A percentile compares a stretch with the other conserved stretches of the same genome.
Conservation (phyloP, 1,284 basidiomycete genomes). For the Ceratobasidium theobromae region DNA sequence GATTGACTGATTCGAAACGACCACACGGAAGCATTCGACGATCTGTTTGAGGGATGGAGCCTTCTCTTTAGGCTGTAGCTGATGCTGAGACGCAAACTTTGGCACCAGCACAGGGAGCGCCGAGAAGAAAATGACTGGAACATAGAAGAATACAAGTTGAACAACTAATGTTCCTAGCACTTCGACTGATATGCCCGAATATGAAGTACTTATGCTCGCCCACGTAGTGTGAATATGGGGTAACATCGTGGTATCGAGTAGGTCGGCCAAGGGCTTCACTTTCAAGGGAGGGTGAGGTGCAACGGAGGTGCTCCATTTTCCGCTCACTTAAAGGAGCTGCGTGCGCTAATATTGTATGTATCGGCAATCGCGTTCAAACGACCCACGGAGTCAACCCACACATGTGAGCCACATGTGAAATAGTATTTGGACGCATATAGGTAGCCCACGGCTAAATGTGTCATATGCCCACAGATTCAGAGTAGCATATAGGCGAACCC, state of each 20-base stretch:
- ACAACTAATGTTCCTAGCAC: neutral
- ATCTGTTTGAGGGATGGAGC: neutral
- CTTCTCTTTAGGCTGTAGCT: conserved; percentile 23
- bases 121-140: conserved; percentile 1
- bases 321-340: neutral
- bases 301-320: too few relatives aligned
- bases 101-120: conserved; percentile 10
- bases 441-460: conserved; percentile 5
- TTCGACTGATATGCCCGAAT: conserved; percentile 8
- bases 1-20: conserved; percentile 4
- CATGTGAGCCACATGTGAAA: conserved; percentile 8
- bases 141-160: conserved; percentile 24
- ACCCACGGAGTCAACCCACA: neutral
- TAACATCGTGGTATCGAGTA: neutral
- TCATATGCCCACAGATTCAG: neutral
- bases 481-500: too few relatives aligned
- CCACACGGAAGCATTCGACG: conserved; percentile 12
- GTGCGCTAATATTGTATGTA: neutral
- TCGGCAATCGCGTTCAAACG: neutral
- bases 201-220: neutral
- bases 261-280: too few relatives aligned
- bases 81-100: conserved; percentile 14
- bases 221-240: neutral
- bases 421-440: conserved; percentile 20
- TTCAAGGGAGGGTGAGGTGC: neutral